These are phyloP conservation scores for Massarina eburnea DNA, from an alignment of 2,329 filamentous ascomycete genomes.

Conservation along the genomic window DNA sequence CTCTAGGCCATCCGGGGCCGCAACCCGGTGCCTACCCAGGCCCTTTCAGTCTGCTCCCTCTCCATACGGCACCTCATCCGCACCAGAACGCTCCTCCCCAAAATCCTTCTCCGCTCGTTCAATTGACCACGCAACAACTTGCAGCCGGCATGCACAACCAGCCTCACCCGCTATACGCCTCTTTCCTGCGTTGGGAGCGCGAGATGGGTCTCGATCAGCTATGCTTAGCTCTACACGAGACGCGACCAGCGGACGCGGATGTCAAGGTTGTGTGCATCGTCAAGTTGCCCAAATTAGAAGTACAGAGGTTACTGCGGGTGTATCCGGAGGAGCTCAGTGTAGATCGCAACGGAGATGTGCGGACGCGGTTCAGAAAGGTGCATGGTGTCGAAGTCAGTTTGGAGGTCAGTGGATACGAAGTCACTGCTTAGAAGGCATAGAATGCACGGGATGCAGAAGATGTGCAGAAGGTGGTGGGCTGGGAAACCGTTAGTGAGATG, in stretches of 20 bases:
- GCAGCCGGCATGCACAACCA: constrained; percentile 5
- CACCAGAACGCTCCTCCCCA: not conserved
- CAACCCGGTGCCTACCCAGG: not conserved
- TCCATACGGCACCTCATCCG: not conserved
- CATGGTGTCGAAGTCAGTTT: constrained; percentile 36
- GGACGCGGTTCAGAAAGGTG: constrained; percentile 34
- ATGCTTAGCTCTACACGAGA: constrained; percentile 36
- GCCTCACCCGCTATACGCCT: constrained; percentile 22
- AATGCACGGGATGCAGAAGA: too few relatives aligned
- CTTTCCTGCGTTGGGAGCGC: constrained; percentile 40
- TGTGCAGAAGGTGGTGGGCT: too few relatives aligned
- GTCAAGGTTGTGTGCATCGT: constrained; percentile 42
- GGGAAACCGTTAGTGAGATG: too few relatives aligned
- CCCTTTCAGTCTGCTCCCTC: not conserved
- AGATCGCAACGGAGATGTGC: constrained; percentile 34
- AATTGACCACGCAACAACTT: not conserved
- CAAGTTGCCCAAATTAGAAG: constrained; percentile 44
- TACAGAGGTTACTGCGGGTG: constrained; percentile 51
- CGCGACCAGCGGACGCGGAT: constrained; percentile 23
- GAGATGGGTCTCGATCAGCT: constrained; percentile 40
- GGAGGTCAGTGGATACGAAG: constrained; percentile 33
- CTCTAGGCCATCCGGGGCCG: constrained; percentile 2
- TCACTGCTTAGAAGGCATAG: constrained; percentile 1
- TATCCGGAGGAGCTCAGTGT: constrained; percentile 56
- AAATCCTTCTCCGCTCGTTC: not conserved